Percentiles rank a stretch among this genome's conserved stretches.
Evolutionary conservation across 768 basidiomycete genomes (phyloP).

Genomic region (Mycena vitilis): DNA sequence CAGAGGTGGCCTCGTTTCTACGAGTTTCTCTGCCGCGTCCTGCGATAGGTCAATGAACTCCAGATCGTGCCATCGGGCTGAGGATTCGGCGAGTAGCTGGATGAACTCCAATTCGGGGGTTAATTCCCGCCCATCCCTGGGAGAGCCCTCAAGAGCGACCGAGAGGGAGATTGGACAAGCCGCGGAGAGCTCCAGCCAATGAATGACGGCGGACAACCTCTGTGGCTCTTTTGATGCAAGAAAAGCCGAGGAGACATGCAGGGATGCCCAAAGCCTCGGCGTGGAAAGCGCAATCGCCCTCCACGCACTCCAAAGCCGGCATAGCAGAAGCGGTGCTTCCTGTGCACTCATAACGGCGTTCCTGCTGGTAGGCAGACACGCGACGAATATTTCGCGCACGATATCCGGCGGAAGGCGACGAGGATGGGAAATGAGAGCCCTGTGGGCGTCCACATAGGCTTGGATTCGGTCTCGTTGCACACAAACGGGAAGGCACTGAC

Average conservation of each 20-base stretch:
- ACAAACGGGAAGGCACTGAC: no score
- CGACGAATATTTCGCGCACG: constrained; percentile 17
- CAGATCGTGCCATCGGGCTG: not conserved
- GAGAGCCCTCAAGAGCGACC: not conserved
- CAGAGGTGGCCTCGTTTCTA: not conserved
- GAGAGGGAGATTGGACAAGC: not conserved
- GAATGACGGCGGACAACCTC: not conserved
- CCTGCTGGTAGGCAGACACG: constrained; percentile 14
- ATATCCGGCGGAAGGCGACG: constrained; percentile 13
- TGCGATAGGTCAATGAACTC: not conserved
- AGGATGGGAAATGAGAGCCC: constrained; percentile 21
- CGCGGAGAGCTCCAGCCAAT: not conserved
- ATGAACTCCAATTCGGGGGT: not conserved
- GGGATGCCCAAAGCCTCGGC: not conserved
- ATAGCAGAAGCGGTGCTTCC: constrained; percentile 9
- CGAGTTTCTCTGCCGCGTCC: not conserved
- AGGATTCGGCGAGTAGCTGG: not conserved
- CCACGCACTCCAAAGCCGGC: constrained; percentile 23
- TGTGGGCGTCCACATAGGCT: not conserved
- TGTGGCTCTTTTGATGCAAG: not conserved
- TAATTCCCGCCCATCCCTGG: no score
- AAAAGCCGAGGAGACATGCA: constrained; percentile 6
- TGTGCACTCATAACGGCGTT: constrained; percentile 11
- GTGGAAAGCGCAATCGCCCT: constrained; percentile 5
- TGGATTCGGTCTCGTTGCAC: not conserved